Conservation (phyloP, 768 basidiomycete species). For the Cubamyces sp. region DNA sequence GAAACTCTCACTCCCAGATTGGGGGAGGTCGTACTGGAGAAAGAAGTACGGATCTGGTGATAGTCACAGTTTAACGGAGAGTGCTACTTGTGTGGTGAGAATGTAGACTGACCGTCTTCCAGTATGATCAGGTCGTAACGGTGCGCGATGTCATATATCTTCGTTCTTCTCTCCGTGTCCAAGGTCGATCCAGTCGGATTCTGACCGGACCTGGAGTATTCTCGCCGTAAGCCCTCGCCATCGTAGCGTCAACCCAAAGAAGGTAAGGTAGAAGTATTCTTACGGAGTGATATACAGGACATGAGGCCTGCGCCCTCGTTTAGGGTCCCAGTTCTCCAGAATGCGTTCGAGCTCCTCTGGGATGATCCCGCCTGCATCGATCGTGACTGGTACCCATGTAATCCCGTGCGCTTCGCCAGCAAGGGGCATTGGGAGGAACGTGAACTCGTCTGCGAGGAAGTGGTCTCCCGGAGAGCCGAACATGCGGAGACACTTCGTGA, state of each 20-base stretch:
- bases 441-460: constrained; percentile 48
- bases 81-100: too few relatives aligned
- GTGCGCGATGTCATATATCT: constrained; percentile 51
- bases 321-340: constrained; percentile 48
- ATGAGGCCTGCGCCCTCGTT: constrained; percentile 50
- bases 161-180: constrained; percentile 45
- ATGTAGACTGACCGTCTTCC: constrained; percentile 40
- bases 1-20: constrained; percentile 1
- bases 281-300: constrained; percentile 54
- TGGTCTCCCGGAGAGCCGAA: constrained; percentile 44
- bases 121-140: constrained; percentile 55
- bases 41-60: constrained; percentile 51
- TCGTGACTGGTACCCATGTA: constrained; percentile 47
- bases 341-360: constrained; percentile 52
- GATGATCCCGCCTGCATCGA: constrained; percentile 52
- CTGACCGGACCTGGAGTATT: constrained; percentile 38
- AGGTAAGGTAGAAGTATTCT: constrained; percentile 21
- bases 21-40: constrained; percentile 45
- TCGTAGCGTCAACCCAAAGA: too few relatives aligned
- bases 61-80: neutral
- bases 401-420: constrained; percentile 43
- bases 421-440: constrained; percentile 45
- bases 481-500: constrained; percentile 45
- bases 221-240: too few relatives aligned
- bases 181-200: constrained; percentile 57